Evolutionary conservation across 441 rosid genomes (phyloP), one percentile per base, ranked within the genome.

Genomic region (Daphne laureola): DNA sequence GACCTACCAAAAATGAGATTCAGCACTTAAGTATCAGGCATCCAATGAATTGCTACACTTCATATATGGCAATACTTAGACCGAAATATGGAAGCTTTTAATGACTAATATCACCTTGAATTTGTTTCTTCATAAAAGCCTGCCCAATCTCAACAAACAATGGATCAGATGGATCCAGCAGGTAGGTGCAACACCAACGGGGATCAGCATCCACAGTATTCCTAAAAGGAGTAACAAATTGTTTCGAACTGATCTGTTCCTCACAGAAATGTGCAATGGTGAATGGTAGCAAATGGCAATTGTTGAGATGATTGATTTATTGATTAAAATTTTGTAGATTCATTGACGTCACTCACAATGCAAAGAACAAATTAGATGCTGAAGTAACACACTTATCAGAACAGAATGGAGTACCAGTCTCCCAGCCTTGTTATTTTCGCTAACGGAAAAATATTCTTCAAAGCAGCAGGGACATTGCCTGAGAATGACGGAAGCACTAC

Each of bases 131-230:
- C 38, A 93, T 80, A 73, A 94, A 94, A 59, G 91, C 95, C 78
- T 86, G 77, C 54, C 97, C 97, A 58, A 93, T 82, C 65, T 85
- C 82, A 66, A 86, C 65, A 72, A 93, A 94, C 66, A 90, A 72
- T 54, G 97, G 86, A 72, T 94, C 97, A 55, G 90, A 78, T 53
- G 99, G 97, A 73, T 72, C 70, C 51, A 94, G 87, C 65, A 94
- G 97, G 78, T 80, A 94, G 25, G 99, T 94, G 67, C 99, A 94
- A 67, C 97, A 90, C 99, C 99, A 94, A 52, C 70, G 90, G 53
- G 86, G 66, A 76, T 87, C 74, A 62, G 82, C 78, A 69, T 87
- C 81, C 69, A 94, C 97, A 8, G 97, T 90, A 71, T 90, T 94
- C 99, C 97, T 94, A 65, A 17, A 27, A 55, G 42, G 53, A 77